Base-by-base conservation (phyloP, 495 filamentous ascomycete species). In the Penicillium flavigenum region DNA sequence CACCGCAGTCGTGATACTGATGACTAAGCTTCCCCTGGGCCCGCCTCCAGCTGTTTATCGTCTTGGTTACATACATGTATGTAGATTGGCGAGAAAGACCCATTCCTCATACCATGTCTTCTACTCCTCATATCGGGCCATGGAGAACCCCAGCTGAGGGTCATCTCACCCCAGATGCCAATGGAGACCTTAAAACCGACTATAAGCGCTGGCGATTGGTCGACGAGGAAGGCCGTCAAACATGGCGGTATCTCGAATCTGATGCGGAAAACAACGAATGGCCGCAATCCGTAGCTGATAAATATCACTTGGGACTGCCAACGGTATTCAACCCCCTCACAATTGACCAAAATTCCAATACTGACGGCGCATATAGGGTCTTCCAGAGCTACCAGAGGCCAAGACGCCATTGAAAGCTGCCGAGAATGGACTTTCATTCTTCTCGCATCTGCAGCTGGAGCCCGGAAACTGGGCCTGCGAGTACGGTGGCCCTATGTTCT, bases 401-500 rank as follows among this genome's bases (percentile, higher is more conserved):
- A 85, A 84, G 58, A 91, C 81, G 7, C 88, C 92, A 16, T 80
- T 94, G 46, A 81, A 90, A 63, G 78, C 88, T 9, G 90, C 87
- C 24, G 80, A 84, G 58, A 98, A 98, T 75, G 91, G 87, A 49
- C 78, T 98, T 51, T 79, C 83, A 3, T 98, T 96, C 79, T 96
- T 94, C 78, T 90, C 91, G 36, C 83, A 91, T 47, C 80, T 98
- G 39, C 94, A 98, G 66, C 81, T 96, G 0, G 84, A 88, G 43
- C 85, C 89, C 8, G 94, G 94, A 4, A 90, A 96, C 67, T 98
- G 94, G 94, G 94, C 81, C 5, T 97, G 92, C 75, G 94, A 98
- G 69, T 98, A 98, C 75, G 94, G 94, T 58, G 94, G 92, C 1
- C 85, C 86, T 0, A 84, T 87, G 81, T 97, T 98, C 68, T 83